Base-by-base conservation (phyloP, 2,329 filamentous ascomycete genomes). In the Aureobasidium leucospermi region DNA sequence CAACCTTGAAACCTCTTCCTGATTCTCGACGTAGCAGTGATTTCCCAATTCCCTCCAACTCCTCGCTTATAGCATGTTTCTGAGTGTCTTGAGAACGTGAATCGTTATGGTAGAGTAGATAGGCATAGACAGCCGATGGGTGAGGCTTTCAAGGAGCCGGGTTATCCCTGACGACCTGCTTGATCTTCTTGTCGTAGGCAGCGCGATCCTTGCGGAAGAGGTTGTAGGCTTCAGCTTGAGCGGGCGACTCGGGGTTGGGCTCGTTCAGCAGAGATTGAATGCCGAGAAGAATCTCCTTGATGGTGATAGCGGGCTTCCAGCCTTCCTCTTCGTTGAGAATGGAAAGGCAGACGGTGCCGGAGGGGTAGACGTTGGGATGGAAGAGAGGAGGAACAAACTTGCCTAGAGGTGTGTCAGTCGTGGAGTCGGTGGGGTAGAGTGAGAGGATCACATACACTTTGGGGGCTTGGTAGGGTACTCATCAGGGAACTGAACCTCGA, bases 391-490 rank as follows among this genome's bases (percentile, higher is more conserved):
- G 94, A 0, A 87, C 84, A 71, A 99, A 99, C 82, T 96, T 96
- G 85, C 92, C 92, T 96, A 66, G 47, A 8, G 31, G 15, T 7
- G 31, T 7, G 62, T 48, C 47, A 28, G 45, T 65, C 2, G 1
- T 15, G 6, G 5, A 45, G 8, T 8, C 15, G 39, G 45, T 31
- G n/a, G 28, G 13, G 51, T 31, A 13, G 13, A 49, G 23, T 10
- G 38, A 15, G 31, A 32, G 56, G 53, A 9, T 15, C 47, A 78
- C 87, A 74, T 84, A 96, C 94, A 99, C 78, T 99, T 99, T 1
- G 94, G 94, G 34, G 94, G 94, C 75, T 99, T 99, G 55, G 95
- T 99, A 15, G 94, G 94, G 74, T 99, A 99, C 70, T 99, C 94
- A 69, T 99, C 94, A 0, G 95, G 94, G 68, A 99, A 99, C 10